These are phyloP conservation scores for Huiozyma sinensis DNA, from an alignment of 805 yeast species.

Conservation along the genomic window DNA sequence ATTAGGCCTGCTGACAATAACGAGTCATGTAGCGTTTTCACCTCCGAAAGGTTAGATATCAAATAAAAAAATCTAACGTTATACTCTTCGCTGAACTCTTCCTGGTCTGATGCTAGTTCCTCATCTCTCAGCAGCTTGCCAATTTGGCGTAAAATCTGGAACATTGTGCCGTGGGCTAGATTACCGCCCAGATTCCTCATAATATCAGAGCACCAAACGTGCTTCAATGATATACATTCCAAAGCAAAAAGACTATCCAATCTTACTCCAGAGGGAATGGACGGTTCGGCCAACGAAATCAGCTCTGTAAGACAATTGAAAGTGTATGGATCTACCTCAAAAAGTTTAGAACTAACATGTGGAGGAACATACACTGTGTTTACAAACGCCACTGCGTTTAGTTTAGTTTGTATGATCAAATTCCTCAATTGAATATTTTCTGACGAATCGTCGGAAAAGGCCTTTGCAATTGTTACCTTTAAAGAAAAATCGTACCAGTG, in stretches of 20 bases:
- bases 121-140: constrained; percentile 39
- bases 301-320: constrained; percentile 61
- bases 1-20: constrained; percentile 69
- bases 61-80: constrained; percentile 45
- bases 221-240: constrained; percentile 56
- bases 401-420: constrained; percentile 50
- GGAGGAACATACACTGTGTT: constrained; percentile 47
- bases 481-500: constrained; percentile 53
- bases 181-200: constrained; percentile 74
- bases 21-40: constrained; percentile 43
- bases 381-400: constrained; percentile 55
- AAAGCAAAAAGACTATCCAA: constrained; percentile 55
- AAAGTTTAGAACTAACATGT: constrained; percentile 51
- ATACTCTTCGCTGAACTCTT: constrained; percentile 37
- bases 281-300: constrained; percentile 50
- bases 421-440: constrained; percentile 48
- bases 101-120: constrained; percentile 14
- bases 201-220: constrained; percentile 65
- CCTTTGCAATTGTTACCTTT: constrained; percentile 55
- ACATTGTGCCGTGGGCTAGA: constrained; percentile 73
- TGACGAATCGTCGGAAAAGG: constrained; percentile 48
- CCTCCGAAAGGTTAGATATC: constrained; percentile 49
- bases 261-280: constrained; percentile 43
- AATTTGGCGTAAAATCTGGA: constrained; percentile 60
- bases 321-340: constrained; percentile 63